phyloP scores from a whole-genome alignment of 2,329 filamentous ascomycete genomes.

The Clonostachys byssicola region DNA sequence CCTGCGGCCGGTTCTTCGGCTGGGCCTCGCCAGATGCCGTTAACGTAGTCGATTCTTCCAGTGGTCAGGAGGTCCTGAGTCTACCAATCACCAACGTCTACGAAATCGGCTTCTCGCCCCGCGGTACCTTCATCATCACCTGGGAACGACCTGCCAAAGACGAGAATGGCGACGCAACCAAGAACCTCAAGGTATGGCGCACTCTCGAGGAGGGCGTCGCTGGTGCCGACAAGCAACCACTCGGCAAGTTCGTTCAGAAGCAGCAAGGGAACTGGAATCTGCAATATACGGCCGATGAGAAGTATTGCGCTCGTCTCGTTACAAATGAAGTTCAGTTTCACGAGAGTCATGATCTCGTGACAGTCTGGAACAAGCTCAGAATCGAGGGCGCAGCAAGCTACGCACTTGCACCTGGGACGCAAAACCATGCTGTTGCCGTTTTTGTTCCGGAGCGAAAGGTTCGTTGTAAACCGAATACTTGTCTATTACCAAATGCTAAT shows the following conservation, averaged over 20 bases:
- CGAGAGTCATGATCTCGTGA: constrained; percentile 78
- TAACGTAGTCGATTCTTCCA: constrained; percentile 76
- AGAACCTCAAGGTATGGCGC: constrained; percentile 97
- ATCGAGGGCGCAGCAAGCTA: constrained; percentile 90
- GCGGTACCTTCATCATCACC: constrained; percentile 89
- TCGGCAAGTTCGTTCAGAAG: constrained; percentile 94
- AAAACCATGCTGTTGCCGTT: constrained; percentile 87
- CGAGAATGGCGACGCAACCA: constrained; percentile 85
- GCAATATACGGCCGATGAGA: constrained; percentile 92
- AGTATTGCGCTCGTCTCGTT: constrained; percentile 86
- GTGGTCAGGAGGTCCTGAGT: constrained; percentile 68
- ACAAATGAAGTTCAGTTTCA: constrained; percentile 99
- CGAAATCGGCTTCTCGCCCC: constrained; percentile 90
- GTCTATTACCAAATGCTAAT: constrained; percentile 3
- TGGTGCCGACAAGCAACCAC: constrained; percentile 62
- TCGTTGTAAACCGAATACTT: constrained; percentile 16
- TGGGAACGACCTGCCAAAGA: constrained; percentile 95
- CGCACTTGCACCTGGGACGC: constrained; percentile 75
- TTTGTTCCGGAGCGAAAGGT: constrained; percentile 97
- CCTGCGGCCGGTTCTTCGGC: constrained; percentile 92
- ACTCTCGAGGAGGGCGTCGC: constrained; percentile 66
- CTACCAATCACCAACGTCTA: constrained; percentile 82
- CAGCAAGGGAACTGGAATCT: constrained; percentile 94
- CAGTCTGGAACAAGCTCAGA: constrained; percentile 91
- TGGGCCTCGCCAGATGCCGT: constrained; percentile 90